A percentile compares a stretch with the other conserved stretches of the same genome.
phyloP scores from a whole-genome alignment of 2,329 filamentous ascomycete species.

The Ophiognomonia clavigignenti-juglandacearum region DNA sequence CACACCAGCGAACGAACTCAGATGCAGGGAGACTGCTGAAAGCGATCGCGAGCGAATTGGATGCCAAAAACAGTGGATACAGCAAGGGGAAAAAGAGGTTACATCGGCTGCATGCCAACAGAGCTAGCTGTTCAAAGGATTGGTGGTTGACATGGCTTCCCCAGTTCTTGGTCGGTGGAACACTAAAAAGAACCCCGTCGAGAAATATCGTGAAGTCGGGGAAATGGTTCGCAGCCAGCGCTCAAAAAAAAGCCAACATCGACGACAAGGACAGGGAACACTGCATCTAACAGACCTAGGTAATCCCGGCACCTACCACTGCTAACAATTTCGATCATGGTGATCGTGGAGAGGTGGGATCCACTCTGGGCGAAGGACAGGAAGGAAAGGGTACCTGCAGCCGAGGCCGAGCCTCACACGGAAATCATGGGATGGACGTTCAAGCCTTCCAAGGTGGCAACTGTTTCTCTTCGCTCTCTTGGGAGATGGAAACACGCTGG shows the following conservation, averaged over 20 bases:
- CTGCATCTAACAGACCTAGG: constrained; percentile 3
- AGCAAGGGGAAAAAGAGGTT: background rate
- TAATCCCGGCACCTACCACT: too few species aligned
- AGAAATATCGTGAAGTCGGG: constrained; percentile 5
- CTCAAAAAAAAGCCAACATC: constrained; percentile 3
- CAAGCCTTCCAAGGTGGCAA: too few species aligned
- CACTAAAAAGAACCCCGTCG: constrained; percentile 7
- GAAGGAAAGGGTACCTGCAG: background rate
- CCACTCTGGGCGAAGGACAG: too few species aligned
- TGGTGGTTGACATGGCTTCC: constrained; percentile 10
- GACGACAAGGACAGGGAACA: constrained; percentile 1
- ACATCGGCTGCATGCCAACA: too few species aligned
- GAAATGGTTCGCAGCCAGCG: constrained; percentile 13
- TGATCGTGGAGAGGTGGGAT: too few species aligned
- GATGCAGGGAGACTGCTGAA: background rate
- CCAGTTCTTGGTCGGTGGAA: constrained; percentile 2
- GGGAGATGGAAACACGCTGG: too few species aligned
- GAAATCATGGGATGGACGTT: too few species aligned
- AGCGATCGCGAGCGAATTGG: constrained; percentile 8
- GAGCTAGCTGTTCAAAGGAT: background rate
- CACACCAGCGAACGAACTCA: too few species aligned
- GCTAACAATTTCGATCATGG: too few species aligned
- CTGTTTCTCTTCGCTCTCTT: too few species aligned
- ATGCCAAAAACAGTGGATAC: background rate
- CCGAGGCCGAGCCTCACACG: background rate